A percentile compares a stretch with the other conserved stretches of the same genome.
Evolutionary conservation across 108 stramenopile genomes (phyloP).

Genomic region (Cyclotella cryptica): DNA sequence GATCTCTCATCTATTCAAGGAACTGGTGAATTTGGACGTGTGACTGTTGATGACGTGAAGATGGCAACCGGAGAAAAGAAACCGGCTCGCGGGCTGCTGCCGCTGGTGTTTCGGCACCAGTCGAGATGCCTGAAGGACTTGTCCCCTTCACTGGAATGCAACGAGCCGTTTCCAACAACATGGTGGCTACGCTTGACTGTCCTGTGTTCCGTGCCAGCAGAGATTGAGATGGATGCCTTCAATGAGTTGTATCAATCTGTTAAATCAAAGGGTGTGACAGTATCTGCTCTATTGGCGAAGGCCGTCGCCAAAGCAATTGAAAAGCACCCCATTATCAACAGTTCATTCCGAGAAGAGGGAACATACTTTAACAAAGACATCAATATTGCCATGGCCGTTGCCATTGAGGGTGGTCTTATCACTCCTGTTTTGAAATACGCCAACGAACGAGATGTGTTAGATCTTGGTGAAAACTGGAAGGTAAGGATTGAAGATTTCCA

Average conservation of each 20-base stretch:
- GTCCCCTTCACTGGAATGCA: conserved; percentile 98
- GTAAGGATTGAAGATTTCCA: conserved; percentile 31
- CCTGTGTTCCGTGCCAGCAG: conserved; percentile 96
- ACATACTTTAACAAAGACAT: conserved; percentile 94
- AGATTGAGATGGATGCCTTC: conserved; percentile 91
- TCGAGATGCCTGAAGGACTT: conserved; percentile 87
- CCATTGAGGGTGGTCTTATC: conserved; percentile 98
- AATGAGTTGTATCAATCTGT: conserved; percentile 92
- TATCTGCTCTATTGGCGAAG: conserved; percentile 95
- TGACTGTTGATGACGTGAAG: conserved; percentile 92
- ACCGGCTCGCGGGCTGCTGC: conserved; percentile 69
- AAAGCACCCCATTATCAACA: conserved; percentile 96
- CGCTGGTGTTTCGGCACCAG: conserved; percentile 48
- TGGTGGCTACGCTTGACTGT: conserved; percentile 91
- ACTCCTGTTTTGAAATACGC: conserved; percentile 95
- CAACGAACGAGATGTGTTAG: conserved; percentile 89
- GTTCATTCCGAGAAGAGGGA: conserved; percentile 84
- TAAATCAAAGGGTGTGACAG: conserved; percentile 94
- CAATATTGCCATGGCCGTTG: conserved; percentile 98
- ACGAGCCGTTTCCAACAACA: conserved; percentile 97
- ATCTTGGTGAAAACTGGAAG: conserved; percentile 94
- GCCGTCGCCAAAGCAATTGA: conserved; percentile 93
- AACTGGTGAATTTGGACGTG: conserved; percentile 95
- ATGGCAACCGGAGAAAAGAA: conserved; percentile 90
- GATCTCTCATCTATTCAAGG: conserved; percentile 85